Conservation (phyloP, 1,284 basidiomycete genomes). For the Heliocybe sulcata region DNA sequence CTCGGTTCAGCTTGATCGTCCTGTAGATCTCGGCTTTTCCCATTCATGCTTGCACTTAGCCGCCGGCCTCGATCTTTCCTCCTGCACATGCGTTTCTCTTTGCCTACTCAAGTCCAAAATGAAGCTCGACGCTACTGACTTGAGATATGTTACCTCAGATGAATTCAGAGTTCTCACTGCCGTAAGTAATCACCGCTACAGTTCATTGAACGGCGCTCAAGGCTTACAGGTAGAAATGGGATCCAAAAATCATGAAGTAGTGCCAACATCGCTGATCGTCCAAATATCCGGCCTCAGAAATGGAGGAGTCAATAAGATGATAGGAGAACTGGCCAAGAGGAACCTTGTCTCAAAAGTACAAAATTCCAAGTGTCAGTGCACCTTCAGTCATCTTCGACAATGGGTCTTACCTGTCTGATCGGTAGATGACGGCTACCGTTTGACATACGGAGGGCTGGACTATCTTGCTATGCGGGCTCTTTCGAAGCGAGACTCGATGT, state of each 20-base stretch:
- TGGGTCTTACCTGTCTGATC: neutral
- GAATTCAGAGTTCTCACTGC: constrained; percentile 95
- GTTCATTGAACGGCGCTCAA: constrained; percentile 2
- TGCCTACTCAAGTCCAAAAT: constrained; percentile 46
- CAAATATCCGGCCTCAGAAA: constrained; percentile 88
- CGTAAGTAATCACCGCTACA: constrained; percentile 37
- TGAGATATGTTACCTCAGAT: constrained; percentile 88
- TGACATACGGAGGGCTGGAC: constrained; percentile 98
- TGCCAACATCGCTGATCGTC: constrained; percentile 84
- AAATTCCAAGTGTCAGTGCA: constrained; percentile 74
- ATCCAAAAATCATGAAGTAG: constrained; percentile 96
- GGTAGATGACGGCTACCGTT: constrained; percentile 90
- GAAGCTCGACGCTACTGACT: constrained; percentile 93
- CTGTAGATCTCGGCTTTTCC: too few species aligned
- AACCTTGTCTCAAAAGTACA: constrained; percentile 88
- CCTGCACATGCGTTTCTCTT: too few species aligned
- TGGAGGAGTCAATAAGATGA: constrained; percentile 90
- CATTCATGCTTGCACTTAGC: too few species aligned
- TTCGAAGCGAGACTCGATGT: constrained; percentile 81
- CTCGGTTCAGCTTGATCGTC: too few species aligned
- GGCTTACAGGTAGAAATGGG: constrained; percentile 84
- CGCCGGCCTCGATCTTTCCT: neutral
- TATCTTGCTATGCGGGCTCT: constrained; percentile 92
- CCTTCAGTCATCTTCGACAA: neutral
- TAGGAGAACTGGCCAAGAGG: constrained; percentile 87